Evolutionary conservation across 768 basidiomycete species (phyloP), one percentile per base, ranked within the genome.

Genomic region (Phanerochaete carnosa): DNA sequence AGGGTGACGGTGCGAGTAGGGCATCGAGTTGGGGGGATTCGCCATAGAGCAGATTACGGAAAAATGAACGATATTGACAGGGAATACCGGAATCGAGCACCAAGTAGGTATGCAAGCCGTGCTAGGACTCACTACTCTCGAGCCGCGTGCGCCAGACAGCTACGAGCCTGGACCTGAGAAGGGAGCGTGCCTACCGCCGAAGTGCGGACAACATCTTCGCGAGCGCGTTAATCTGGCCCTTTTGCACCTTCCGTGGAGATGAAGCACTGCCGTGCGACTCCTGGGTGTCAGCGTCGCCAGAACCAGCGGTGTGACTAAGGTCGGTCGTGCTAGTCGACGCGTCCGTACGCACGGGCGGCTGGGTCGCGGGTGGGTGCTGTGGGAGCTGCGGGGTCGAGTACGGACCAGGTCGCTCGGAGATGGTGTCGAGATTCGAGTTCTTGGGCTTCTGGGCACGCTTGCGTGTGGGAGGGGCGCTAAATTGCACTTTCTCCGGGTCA

Each of bases 161-260:
- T 26, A 54, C 51, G 57, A 28, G 47, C n/a, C 60, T 43, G 55
- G 22, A 37, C 37, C 37, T 30, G n/a, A 23, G 57, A 61, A 33
- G 57, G 25, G 28, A 4, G 33, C 46, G 29, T 26, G 22, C 28
- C 57, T 64, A 90, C 69, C 87, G 87, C 69, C 89, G 81, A 74
- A 92, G 74, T 55, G 89, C 89, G 59, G 87, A 92, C 60, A 95
- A 77, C 91, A 95, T 92, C 86, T 95, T 95, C 60, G 93, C 93
- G 67, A 95, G 79, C 45, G 91, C 84, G 68, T 88, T 87, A 76
- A 94, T 94, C 79, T 95, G 94, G 51, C 89, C 90, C 75, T 88
- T 94, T 78, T 92, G 88, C 69, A 91, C 88, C 77, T 90, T 93
- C 81, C 91, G 77, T 55, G 84, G 83, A 52, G 76, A 75, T 52